Base-by-base conservation (phyloP, 2,329 filamentous ascomycete species). In the Aspergillus nomiae region DNA sequence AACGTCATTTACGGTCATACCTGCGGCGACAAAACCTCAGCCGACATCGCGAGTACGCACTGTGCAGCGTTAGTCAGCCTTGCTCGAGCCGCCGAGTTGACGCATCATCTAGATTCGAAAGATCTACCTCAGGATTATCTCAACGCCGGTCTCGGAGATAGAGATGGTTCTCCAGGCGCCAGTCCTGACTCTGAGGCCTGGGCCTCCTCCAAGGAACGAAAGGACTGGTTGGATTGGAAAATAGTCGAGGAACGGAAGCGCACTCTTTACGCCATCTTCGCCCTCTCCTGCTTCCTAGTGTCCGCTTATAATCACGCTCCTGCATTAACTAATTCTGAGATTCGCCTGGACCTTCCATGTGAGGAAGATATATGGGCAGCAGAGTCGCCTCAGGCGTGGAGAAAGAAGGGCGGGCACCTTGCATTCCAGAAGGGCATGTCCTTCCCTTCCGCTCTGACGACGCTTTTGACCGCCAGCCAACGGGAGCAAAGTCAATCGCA, bases 1-100 rank as follows among this genome's bases (percentile, higher is more conserved):
- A 98, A 97, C 74, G 92, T 98, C 43, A 91, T 97, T 19, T 98
- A 97, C 74, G 94, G 94, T 16, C 92, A 97, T 77, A 96, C 96
- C 69, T 96, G 93, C 75, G 92, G 92, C 43, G 94, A 98, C 76
- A 94, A 96, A 80, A 90, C 89, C 59, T 91, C 92, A 26, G 92
- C 92, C 64, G 93, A 97, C 74, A 96, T 96, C 72, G 94, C 94
- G 1, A 94, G 90, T 66, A 97, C 92, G 1, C 94, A 98, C 75
- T 96, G 92, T 74, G 92, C 93, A 9, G 92, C 94, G 24, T 82
- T 99, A 48, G 92, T 97, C 59, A 96, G 92, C 75, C 86, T 99
- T 58, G 93, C 94, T 4, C 90, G 94, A 73, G 92, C 93, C 38
- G 93, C 94, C n/a, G 90, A 92, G 59, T 81, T 98, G 58, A 85